Percentiles rank a stretch among this genome's conserved stretches.
Conservation (phyloP, 768 basidiomycete species). For the Albatrellus ellisii region DNA sequence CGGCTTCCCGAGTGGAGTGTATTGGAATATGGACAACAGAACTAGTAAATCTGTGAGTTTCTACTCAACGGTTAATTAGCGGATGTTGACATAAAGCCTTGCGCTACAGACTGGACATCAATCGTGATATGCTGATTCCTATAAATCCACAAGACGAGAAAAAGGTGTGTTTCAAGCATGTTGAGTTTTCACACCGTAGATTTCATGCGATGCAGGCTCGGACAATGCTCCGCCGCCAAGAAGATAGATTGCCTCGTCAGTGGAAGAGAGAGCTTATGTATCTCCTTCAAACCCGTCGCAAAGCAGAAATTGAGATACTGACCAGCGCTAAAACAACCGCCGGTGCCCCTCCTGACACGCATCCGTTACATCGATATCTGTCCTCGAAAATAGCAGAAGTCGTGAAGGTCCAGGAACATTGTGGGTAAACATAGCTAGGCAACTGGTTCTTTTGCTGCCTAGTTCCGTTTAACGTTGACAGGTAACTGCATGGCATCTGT, state of each 20-base stretch:
- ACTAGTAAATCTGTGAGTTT: slow-evolving; percentile 35
- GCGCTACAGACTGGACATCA: slow-evolving; percentile 40
- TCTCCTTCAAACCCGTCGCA: slow-evolving; percentile 72
- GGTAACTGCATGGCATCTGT: too few species aligned
- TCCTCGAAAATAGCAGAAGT: too few species aligned
- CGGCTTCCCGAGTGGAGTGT: slow-evolving; percentile 62
- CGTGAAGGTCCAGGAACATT: too few species aligned
- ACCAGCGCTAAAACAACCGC: slow-evolving; percentile 9
- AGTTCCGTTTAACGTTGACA: too few species aligned
- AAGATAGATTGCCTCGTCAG: slow-evolving; percentile 31
- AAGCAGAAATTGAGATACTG: slow-evolving; percentile 86
- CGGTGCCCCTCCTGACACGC: background rate
- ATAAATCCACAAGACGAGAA: slow-evolving; percentile 60
- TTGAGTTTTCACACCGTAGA: background rate
- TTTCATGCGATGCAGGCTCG: slow-evolving; percentile 33
- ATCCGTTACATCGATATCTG: background rate
- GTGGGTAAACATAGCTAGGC: too few species aligned
- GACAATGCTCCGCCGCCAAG: slow-evolving; percentile 39
- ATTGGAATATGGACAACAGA: slow-evolving; percentile 68
- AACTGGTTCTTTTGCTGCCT: too few species aligned
- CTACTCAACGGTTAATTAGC: background rate
- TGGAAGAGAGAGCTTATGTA: slow-evolving; percentile 75
- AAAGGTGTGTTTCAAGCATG: slow-evolving; percentile 57
- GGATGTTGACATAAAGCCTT: background rate
- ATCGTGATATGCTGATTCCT: slow-evolving; percentile 48